Percentiles rank a stretch among this genome's conserved stretches.
Evolutionary conservation across 2,329 filamentous ascomycete species (phyloP).

Genomic region (Chaetomium sp.): DNA sequence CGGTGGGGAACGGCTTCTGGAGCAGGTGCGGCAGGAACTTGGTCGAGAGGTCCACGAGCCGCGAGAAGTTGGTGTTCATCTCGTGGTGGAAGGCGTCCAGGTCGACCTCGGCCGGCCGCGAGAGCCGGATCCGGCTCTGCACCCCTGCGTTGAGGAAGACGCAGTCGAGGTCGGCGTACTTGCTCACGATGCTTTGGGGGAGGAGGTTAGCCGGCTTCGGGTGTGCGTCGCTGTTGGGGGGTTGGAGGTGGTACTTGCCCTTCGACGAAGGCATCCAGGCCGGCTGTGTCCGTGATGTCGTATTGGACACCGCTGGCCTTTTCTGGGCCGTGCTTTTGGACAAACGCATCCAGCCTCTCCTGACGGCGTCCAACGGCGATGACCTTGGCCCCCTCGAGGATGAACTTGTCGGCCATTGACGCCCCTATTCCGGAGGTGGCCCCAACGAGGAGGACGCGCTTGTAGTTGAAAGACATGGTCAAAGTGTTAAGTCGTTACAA

Average conservation of each 20-base stretch:
- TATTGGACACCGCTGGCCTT: constrained; percentile 47
- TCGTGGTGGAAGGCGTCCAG: constrained; percentile 42
- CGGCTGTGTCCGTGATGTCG: constrained; percentile 50
- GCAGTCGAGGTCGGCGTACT: constrained; percentile 55
- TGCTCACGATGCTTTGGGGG: constrained; percentile 38
- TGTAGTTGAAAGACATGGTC: constrained; percentile 57
- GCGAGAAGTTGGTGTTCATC: constrained; percentile 34
- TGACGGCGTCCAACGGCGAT: constrained; percentile 59
- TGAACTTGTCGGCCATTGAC: constrained; percentile 47
- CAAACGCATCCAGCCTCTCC: constrained; percentile 54
- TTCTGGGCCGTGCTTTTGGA: constrained; percentile 48
- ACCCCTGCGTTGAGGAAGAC: constrained; percentile 61
- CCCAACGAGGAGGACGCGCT: constrained; percentile 57
- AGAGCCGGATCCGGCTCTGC: constrained; percentile 53
- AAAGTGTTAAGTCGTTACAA: not conserved
- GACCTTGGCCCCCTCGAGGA: constrained; percentile 53
- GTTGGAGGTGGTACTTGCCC: constrained; percentile 37
- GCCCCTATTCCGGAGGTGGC: constrained; percentile 57
- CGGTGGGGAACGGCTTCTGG: constrained; percentile 41
- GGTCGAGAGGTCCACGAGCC: constrained; percentile 29
- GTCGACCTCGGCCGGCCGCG: constrained; percentile 42
- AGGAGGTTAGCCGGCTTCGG: not conserved
- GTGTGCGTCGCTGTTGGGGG: too few species aligned
- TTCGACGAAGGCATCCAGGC: constrained; percentile 47
- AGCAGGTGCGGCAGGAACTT: constrained; percentile 33